phyloP scores from a whole-genome alignment of 352 stramenopile species.

The Globisporangium nunn region DNA sequence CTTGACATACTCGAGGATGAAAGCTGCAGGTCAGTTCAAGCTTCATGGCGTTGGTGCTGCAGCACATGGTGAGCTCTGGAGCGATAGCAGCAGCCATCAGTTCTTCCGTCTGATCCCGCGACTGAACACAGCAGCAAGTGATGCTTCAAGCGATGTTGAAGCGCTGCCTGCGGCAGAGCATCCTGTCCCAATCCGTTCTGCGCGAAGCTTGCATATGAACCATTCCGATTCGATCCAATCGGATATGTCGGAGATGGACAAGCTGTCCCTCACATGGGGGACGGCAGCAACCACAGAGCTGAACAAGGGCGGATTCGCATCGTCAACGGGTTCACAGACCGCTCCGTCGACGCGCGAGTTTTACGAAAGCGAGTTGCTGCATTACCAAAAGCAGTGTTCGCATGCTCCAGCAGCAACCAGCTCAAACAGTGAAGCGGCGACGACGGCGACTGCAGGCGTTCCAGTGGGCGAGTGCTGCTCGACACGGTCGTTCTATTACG shows the following conservation, averaged over 20 bases:
- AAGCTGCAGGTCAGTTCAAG: slow-evolving; percentile 18
- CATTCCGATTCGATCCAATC: slow-evolving; percentile 69
- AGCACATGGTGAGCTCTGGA: background rate
- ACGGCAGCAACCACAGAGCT: slow-evolving; percentile 33
- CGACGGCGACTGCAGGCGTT: background rate
- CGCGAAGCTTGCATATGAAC: slow-evolving; percentile 7
- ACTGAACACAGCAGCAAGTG: slow-evolving; percentile 1
- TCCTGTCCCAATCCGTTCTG: background rate
- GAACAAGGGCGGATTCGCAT: slow-evolving; percentile 11
- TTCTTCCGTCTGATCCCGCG: slow-evolving; percentile 14
- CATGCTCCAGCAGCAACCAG: slow-evolving; percentile 4
- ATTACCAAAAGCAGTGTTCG: slow-evolving; percentile 21
- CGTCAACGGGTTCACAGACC: background rate
- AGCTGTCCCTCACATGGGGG: slow-evolving; percentile 25
- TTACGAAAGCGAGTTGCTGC: slow-evolving; percentile 49
- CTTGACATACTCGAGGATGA: slow-evolving; percentile 32
- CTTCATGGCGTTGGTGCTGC: background rate
- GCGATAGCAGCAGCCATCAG: slow-evolving; percentile 2
- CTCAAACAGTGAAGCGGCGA: background rate
- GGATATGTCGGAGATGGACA: slow-evolving; percentile 60
- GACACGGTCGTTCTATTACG: slow-evolving; percentile 70
- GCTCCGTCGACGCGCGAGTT: slow-evolving; percentile 20
- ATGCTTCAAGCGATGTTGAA: background rate
- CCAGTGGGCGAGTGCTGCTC: slow-evolving; percentile 2
- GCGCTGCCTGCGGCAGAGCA: background rate